Evolutionary conservation across 2,329 filamentous ascomycete genomes (phyloP).

Genomic region (Fusarium siculi): DNA sequence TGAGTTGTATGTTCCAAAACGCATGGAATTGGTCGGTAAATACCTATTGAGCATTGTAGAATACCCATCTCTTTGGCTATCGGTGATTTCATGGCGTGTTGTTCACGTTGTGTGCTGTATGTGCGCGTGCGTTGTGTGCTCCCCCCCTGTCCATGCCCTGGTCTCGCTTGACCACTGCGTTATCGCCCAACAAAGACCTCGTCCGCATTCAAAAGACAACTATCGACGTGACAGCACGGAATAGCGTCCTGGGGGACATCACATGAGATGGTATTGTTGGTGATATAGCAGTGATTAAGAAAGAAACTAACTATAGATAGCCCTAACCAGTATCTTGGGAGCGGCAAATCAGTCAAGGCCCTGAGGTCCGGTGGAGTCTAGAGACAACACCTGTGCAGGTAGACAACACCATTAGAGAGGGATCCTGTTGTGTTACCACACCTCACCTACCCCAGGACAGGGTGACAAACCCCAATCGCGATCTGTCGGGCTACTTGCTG

Average conservation of each 20-base stretch:
- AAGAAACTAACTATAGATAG: constrained; percentile 17
- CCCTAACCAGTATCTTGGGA: constrained; percentile 43
- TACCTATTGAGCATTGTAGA: background rate
- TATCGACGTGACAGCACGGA: constrained; percentile 11
- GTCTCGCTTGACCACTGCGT: constrained; percentile 6
- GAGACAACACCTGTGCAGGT: background rate
- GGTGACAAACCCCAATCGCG: constrained; percentile 19
- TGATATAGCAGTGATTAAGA: constrained; percentile 9
- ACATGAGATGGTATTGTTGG: constrained; percentile 14
- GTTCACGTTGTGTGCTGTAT: background rate
- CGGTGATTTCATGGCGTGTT: background rate
- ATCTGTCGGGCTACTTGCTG: constrained; percentile 29
- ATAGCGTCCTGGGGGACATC: background rate
- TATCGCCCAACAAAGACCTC: constrained; percentile 12
- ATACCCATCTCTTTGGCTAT: background rate
- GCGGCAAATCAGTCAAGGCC: constrained; percentile 17
- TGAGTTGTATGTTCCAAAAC: background rate
- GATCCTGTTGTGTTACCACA: constrained; percentile 22
- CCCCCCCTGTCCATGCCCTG: constrained; percentile 5
- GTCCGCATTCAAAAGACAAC: background rate
- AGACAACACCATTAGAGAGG: background rate
- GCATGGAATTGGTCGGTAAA: background rate
- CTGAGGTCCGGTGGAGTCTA: constrained; percentile 8
- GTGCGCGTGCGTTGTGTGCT: background rate
- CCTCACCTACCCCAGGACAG: background rate